Evolutionary conservation across 139 green algal species (phyloP).

Genomic region (Micromonas pusilla): DNA sequence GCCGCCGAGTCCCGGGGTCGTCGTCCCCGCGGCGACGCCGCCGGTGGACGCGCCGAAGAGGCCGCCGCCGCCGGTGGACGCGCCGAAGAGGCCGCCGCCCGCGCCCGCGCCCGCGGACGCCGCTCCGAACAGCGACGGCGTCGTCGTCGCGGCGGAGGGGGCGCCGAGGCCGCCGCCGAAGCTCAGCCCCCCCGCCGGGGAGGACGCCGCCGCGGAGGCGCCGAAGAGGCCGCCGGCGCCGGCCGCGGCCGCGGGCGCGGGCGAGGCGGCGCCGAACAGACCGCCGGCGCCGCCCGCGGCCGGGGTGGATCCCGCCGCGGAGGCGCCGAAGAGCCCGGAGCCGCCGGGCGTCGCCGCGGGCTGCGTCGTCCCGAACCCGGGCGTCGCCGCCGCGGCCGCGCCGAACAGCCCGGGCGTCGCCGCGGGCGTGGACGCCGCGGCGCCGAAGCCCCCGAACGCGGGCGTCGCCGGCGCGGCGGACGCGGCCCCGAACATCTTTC

Average conservation of each 20-base stretch:
- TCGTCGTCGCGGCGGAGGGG: background rate
- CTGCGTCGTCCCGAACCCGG: too few species aligned
- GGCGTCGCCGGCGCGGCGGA: background rate
- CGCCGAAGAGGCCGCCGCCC: background rate
- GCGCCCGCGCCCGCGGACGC: too few species aligned
- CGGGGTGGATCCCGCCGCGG: background rate
- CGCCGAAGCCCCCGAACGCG: background rate
- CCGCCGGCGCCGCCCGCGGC: too few species aligned
- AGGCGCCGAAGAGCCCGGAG: background rate
- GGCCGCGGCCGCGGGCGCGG: too few species aligned
- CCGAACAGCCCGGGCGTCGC: background rate
- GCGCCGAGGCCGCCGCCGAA: background rate
- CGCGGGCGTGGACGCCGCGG: too few species aligned
- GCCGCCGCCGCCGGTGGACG: background rate
- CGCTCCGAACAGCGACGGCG: too few species aligned
- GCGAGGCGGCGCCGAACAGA: background rate
- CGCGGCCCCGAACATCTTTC: background rate
- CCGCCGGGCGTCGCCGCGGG: background rate
- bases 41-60: background rate
- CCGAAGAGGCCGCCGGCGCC: background rate
- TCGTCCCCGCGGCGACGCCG: too few species aligned
- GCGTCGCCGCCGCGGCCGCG: background rate
- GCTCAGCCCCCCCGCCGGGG: too few species aligned
- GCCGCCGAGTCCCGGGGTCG: too few species aligned
- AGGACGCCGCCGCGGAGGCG: background rate